Evolutionary conservation across 495 filamentous ascomycete genomes (phyloP).

Genomic region (Penicillium antarcticum): DNA sequence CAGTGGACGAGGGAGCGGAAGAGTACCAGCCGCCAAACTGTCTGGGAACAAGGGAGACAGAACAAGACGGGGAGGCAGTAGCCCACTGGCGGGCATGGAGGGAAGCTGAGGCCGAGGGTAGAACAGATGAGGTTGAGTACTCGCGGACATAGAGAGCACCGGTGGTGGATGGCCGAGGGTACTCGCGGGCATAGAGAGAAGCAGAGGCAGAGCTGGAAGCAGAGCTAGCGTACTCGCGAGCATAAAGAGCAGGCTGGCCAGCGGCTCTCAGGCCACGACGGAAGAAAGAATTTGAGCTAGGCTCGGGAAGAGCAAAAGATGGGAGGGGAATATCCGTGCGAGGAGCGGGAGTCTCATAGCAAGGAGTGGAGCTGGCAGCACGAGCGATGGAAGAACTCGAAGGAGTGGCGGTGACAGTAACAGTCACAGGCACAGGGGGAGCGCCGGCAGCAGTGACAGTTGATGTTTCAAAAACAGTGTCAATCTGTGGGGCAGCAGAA

Average conservation of each 20-base stretch:
- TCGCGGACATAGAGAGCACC: background rate
- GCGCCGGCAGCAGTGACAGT: slow-evolving; percentile 15
- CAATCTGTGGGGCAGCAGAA: slow-evolving; percentile 17
- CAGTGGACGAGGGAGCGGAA: background rate
- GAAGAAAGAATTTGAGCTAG: slow-evolving; percentile 11
- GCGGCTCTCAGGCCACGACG: slow-evolving; percentile 20
- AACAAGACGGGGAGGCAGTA: too few relatives aligned
- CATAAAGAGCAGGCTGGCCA: slow-evolving; percentile 16
- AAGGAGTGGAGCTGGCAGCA: slow-evolving; percentile 13
- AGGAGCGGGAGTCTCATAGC: slow-evolving; percentile 7
- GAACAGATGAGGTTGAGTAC: background rate
- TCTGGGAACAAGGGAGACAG: too few relatives aligned
- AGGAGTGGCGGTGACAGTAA: slow-evolving; percentile 30
- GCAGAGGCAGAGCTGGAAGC: background rate
- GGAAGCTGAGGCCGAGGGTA: background rate
- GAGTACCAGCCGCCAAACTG: slow-evolving; percentile 1
- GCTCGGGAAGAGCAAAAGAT: background rate
- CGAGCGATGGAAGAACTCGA: slow-evolving; percentile 15
- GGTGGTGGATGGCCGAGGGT: background rate
- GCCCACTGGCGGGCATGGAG: background rate
- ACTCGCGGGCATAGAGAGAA: background rate
- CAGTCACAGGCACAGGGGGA: slow-evolving; percentile 30
- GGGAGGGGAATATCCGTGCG: slow-evolving; percentile 1
- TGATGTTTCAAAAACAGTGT: slow-evolving; percentile 34
- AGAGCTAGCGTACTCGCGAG: slow-evolving; percentile 13